A percentile compares a stretch with the other conserved stretches of the same genome.
Conservation (phyloP, 2,329 filamentous ascomycete species). For the Alternaria gaisen region DNA sequence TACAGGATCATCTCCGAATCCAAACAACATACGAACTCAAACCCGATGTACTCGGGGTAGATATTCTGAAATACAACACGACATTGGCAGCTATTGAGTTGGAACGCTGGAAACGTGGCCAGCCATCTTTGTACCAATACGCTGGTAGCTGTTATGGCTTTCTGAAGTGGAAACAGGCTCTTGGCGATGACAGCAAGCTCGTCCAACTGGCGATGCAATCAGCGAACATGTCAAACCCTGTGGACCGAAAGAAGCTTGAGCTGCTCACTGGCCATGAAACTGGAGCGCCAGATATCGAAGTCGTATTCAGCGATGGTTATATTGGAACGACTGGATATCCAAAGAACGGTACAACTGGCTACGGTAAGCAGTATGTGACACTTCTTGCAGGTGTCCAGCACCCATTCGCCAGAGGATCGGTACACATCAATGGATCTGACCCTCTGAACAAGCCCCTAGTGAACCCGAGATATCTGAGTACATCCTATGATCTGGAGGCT, state of each 20-base stretch:
- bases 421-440: constrained; percentile 29
- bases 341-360: constrained; percentile 30
- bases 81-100: constrained; percentile 51
- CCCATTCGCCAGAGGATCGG: constrained; percentile 37
- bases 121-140: constrained; percentile 52
- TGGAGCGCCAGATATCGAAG: constrained; percentile 52
- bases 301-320: constrained; percentile 57
- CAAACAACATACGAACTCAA: constrained; percentile 30
- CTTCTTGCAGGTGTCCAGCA: constrained; percentile 44
- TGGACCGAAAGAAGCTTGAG: constrained; percentile 34
- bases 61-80: constrained; percentile 31
- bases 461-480: constrained; percentile 32
- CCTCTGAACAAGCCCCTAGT: constrained; percentile 25
- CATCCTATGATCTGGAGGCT: constrained; percentile 29
- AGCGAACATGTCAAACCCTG: constrained; percentile 20
- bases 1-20: constrained; percentile 34
- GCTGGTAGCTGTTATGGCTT: constrained; percentile 52
- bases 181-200: constrained; percentile 31
- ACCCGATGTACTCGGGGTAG: constrained; percentile 25
- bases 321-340: constrained; percentile 50
- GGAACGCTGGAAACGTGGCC: constrained; percentile 42
- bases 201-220: constrained; percentile 20
- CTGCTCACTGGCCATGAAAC: constrained; percentile 43
- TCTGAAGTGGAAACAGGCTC: constrained; percentile 53
- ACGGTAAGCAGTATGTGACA: constrained; percentile 35